Conservation (phyloP, 2,329 filamentous ascomycete species). For the Venturia nashicola region DNA sequence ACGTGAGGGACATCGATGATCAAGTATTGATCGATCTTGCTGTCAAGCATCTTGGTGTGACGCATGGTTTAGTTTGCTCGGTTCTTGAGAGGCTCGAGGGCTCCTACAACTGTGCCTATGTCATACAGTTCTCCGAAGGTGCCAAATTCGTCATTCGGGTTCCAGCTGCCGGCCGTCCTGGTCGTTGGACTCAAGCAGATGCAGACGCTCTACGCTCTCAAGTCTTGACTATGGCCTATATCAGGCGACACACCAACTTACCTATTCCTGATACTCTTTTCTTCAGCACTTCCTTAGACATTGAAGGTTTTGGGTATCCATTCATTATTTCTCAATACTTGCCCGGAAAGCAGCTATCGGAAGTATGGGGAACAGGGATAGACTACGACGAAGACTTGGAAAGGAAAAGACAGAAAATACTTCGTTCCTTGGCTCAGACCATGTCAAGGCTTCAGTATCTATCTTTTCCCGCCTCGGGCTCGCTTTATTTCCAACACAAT, state of each 20-base stretch:
- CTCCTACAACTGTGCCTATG: conserved; percentile 1
- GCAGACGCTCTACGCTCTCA: conserved; percentile 3
- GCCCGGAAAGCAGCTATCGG: conserved; percentile 3
- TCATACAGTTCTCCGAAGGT: background rate
- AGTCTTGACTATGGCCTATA: conserved; percentile 4
- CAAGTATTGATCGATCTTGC: background rate
- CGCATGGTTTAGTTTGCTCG: background rate
- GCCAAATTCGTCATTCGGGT: conserved; percentile 1
- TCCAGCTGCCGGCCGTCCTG: background rate
- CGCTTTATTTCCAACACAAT: background rate
- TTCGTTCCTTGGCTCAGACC: background rate
- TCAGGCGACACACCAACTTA: conserved; percentile 2
- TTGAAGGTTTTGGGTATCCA: background rate
- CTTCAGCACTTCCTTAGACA: conserved; percentile 4
- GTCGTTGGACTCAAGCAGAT: conserved; percentile 1
- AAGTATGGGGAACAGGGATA: background rate
- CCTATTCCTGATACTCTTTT: conserved; percentile 4
- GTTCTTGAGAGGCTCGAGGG: background rate
- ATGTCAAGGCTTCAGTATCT: conserved; percentile 4
- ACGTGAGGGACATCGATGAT: background rate
- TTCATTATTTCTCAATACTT: conserved; percentile 5
- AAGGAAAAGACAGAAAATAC: background rate
- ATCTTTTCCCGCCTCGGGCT: background rate
- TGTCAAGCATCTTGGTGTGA: background rate
- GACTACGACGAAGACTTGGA: conserved; percentile 1